phyloP scores from a whole-genome alignment of 2,329 filamentous ascomycete species.

The Claviceps sp. region DNA sequence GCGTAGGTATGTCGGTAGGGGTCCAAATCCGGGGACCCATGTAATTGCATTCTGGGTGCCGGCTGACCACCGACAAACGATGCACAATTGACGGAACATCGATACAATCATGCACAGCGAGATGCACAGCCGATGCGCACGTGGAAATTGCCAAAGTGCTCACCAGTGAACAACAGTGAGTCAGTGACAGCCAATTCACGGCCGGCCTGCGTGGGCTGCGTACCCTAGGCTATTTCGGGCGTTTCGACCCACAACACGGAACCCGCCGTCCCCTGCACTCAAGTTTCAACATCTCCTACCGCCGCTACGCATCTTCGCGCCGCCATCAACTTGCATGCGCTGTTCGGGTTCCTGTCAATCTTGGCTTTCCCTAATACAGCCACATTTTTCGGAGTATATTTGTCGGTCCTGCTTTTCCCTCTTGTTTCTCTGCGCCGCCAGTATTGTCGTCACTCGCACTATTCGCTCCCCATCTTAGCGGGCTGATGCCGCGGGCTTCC shows the following conservation, averaged over 20 bases:
- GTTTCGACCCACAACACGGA: conserved; percentile 11
- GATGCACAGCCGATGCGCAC: no score
- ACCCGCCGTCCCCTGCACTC: conserved; percentile 1
- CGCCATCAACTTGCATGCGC: conserved; percentile 4
- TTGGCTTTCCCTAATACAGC: not conserved
- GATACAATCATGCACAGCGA: no score
- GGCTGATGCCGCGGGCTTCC: not conserved
- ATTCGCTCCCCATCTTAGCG: not conserved
- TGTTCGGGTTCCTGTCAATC: not conserved
- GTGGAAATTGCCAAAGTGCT: no score
- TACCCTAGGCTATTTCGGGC: conserved; percentile 17
- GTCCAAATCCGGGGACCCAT: no score
- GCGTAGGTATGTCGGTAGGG: no score
- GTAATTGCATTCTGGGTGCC: no score
- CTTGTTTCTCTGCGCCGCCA: not conserved
- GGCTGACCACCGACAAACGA: no score
- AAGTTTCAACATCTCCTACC: conserved; percentile 7
- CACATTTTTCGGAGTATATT: not conserved
- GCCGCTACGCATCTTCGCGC: conserved; percentile 13
- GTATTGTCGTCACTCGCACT: not conserved
- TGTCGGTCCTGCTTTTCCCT: not conserved
- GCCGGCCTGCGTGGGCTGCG: not conserved
- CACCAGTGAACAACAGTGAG: no score
- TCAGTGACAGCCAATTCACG: no score
- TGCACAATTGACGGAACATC: no score